Evolutionary conservation across 2,329 filamentous ascomycete species (phyloP).

Genomic region (Knoxdaviesia capensis): DNA sequence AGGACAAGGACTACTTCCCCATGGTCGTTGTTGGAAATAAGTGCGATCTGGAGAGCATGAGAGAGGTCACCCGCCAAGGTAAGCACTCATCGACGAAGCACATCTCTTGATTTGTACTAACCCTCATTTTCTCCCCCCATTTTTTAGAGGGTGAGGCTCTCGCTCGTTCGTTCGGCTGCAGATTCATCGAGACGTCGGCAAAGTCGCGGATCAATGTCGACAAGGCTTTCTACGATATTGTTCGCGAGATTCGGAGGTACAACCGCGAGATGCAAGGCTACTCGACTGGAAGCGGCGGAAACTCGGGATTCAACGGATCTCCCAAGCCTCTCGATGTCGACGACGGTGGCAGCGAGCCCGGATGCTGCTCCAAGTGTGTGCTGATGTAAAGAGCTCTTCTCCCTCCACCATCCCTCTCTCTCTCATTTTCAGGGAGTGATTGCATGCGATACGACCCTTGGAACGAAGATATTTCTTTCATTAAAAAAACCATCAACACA

Average conservation of each 20-base stretch:
- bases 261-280: constrained; percentile 96
- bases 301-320: constrained; percentile 39
- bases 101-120: not conserved
- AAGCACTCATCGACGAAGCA: constrained; percentile 14
- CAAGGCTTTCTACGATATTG: constrained; percentile 95
- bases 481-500: not conserved
- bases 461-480: constrained; percentile 1
- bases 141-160: constrained; percentile 66
- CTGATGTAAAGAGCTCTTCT: constrained; percentile 46
- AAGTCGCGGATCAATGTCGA: constrained; percentile 98
- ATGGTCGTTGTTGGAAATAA: constrained; percentile 99
- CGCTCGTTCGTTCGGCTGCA: constrained; percentile 78
- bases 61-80: constrained; percentile 87
- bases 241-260: constrained; percentile 92
- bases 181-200: constrained; percentile 97
- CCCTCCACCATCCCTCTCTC: no score
- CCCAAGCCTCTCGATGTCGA: constrained; percentile 62
- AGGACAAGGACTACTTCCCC: constrained; percentile 99
- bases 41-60: constrained; percentile 88
- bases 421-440: not conserved
- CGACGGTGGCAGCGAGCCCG: constrained; percentile 43
- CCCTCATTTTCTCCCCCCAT: not conserved
- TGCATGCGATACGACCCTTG: not conserved
- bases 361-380: constrained; percentile 73
- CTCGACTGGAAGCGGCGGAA: constrained; percentile 46